Evolutionary conservation across 768 basidiomycete species (phyloP), one percentile per base, ranked within the genome.

Genomic region (Tricholoma matsutake): DNA sequence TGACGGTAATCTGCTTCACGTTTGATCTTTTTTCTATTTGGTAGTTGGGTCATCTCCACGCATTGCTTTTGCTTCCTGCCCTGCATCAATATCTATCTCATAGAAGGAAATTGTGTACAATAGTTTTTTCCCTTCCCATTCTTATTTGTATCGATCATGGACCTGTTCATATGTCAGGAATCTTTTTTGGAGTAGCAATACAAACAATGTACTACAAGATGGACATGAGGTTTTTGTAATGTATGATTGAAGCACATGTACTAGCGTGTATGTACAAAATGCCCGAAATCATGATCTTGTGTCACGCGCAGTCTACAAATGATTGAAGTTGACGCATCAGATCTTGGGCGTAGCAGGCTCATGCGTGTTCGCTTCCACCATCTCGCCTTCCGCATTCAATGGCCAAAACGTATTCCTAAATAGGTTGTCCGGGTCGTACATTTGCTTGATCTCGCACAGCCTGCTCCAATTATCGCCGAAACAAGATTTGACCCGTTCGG

Each of bases 381-480:
- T 72, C 0, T 83, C 73, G 2, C 86, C 86, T 18, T 79, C 71
- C 28, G 79, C 78, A 67, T 88, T 78, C 60, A 91, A 69, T 18
- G 93, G 93, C 91, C 94, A 96, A 68, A 94, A 85, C 11, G 85
- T 82, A 68, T 93, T 88, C 61, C 75, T 80, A 78, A 95, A 93
- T 45, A 96, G 63, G 61, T 88, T 86, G 43, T 75, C 72, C 0
- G 94, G 93, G 69, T 96, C 94, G 66, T 93, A 91, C 54, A 77
- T 74, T 62, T 79, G 75, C 76, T 96, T 96, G 70, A 95, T 78
- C 63, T 83, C 82, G 35, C 79, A 76, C 1, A 96, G 79, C 34
- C 88, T 84, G 0, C 76, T 69, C 87, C 91, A 95, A 69, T 90
- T 92, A 54, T 82, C 79, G 2, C 92, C 92, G 69, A 83, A 92